These are phyloP conservation scores for Calonectria crousiana DNA, from an alignment of 2,329 filamentous ascomycete genomes.

Conservation along the genomic window DNA sequence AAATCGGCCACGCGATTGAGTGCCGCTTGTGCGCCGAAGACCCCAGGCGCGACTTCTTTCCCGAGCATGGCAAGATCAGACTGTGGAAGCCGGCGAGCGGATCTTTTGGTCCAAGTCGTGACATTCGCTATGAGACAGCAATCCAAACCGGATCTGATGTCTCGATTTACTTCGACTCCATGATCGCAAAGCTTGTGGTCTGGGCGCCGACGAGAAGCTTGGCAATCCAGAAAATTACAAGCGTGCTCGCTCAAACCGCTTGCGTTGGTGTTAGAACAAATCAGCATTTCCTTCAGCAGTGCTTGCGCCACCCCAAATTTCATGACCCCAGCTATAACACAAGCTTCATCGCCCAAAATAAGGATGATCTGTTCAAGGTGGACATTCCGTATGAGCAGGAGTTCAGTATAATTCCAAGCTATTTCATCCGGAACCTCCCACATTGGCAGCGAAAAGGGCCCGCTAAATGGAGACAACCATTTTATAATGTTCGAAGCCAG, in stretches of 20 bases:
- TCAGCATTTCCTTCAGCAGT: conserved; percentile 77
- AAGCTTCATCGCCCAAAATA: conserved; percentile 76
- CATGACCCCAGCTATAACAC: conserved; percentile 60
- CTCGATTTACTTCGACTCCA: conserved; percentile 60
- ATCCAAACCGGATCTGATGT: conserved; percentile 51
- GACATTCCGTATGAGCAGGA: not conserved
- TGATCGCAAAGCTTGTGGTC: conserved; percentile 61
- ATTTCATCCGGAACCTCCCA: conserved; percentile 11
- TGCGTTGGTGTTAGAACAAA: conserved; percentile 68
- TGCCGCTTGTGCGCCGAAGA: conserved; percentile 59
- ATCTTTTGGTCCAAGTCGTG: conserved; percentile 25
- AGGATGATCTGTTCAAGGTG: conserved; percentile 66
- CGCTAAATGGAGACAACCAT: not conserved
- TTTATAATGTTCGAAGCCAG: conserved; percentile 5
- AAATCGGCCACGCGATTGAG: conserved; percentile 56
- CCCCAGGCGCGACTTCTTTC: conserved; percentile 52
- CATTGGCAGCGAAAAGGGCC: not conserved
- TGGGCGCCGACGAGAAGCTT: conserved; percentile 53
- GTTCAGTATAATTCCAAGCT: conserved; percentile 8
- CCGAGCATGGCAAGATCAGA: conserved; percentile 50
- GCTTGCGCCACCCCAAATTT: conserved; percentile 74
- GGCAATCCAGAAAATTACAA: conserved; percentile 51
- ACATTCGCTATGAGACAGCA: conserved; percentile 56
- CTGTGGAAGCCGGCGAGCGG: conserved; percentile 45
- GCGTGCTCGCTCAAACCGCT: conserved; percentile 49